phyloP scores from a whole-genome alignment of 371 early-diverging fungal genomes.

The Mortierella sp. region DNA sequence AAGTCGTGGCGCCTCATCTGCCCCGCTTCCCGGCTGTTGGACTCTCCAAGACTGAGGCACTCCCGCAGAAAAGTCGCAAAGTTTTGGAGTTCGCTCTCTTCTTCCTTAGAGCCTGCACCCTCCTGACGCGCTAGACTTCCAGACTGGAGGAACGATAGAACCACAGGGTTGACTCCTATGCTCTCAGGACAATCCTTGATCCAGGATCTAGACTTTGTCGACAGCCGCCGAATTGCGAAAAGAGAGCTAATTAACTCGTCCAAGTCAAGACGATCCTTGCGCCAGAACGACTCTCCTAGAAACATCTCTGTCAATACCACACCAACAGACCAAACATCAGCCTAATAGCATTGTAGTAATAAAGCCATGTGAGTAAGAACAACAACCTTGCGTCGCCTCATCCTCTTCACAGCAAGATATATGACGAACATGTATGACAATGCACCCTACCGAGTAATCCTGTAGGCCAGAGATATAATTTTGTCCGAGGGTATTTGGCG shows the following conservation, averaged over 20 bases:
- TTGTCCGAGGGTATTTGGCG: slow-evolving; percentile 51
- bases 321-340: slow-evolving; percentile 75
- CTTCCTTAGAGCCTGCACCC: slow-evolving; percentile 11
- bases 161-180: slow-evolving; percentile 43
- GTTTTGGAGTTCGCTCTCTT: slow-evolving; percentile 7
- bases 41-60: slow-evolving; percentile 26
- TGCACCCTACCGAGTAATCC: slow-evolving; percentile 36
- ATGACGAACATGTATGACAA: not conserved
- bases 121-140: slow-evolving; percentile 6
- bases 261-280: slow-evolving; percentile 52
- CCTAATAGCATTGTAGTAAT: slow-evolving; percentile 39
- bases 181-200: slow-evolving; percentile 37
- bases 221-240: slow-evolving; percentile 45
- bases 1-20: slow-evolving; percentile 34
- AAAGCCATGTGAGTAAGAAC: not conserved
- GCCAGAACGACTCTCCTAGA: slow-evolving; percentile 70
- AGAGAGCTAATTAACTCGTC: slow-evolving; percentile 54
- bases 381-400: not conserved
- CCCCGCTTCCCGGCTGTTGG: slow-evolving; percentile 25
- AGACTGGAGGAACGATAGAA: slow-evolving; percentile 33
- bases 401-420: not conserved
- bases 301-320: slow-evolving; percentile 71
- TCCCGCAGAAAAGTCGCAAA: slow-evolving; percentile 29
- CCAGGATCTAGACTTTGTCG: slow-evolving; percentile 33
- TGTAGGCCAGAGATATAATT: slow-evolving; percentile 11